Base-by-base conservation (phyloP, 805 yeast genomes). In the Pichia eremophila region DNA sequence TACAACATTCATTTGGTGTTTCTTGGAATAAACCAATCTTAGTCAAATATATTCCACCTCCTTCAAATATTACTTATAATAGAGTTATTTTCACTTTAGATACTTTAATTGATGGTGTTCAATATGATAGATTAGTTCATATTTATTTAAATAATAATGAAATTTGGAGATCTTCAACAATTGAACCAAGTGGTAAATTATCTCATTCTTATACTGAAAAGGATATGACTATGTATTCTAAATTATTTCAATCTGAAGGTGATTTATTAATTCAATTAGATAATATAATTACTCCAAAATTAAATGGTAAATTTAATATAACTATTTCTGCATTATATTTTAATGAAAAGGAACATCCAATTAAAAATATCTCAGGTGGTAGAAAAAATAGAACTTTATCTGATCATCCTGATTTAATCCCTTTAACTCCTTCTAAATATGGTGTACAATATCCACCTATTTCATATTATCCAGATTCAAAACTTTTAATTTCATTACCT, bases 101-200 rank as follows among this genome's bases (percentile, higher is more conserved):
- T 45, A 77, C 81, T 10, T 60, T 72, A 14, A 78, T 76, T 8
- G 66, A 63, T 38, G 85, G 85, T 8, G 72, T 77, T 14, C 88
- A 82, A 58, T 80, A 77, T 54, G 87, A 82, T 57, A 65, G 88
- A 50, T 64, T 82, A 53, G 80, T 80, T 17, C 83, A 82, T 60
- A 68, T 85, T 41, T 81, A 74, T 55, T 62, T 84, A 32, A 71
- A 72, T 48, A 85, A 81, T 32, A 69, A 73, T 15, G 85, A 85
- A 52, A 67, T 87, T 38, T 87, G 95, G 95, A 75, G 95, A 63
- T 80, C 87, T 1, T 82, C 91, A 3, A 88, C 95, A 3, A 79
- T 85, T 15, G 95, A 87, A 63, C 95, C 95, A 1, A 74, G 75
- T 48, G 64, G 81, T 56, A 59, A 57, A 14, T 54, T 65, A 2